Conservation (phyloP, 2,329 filamentous ascomycete genomes). For the Trichoderma sp. region DNA sequence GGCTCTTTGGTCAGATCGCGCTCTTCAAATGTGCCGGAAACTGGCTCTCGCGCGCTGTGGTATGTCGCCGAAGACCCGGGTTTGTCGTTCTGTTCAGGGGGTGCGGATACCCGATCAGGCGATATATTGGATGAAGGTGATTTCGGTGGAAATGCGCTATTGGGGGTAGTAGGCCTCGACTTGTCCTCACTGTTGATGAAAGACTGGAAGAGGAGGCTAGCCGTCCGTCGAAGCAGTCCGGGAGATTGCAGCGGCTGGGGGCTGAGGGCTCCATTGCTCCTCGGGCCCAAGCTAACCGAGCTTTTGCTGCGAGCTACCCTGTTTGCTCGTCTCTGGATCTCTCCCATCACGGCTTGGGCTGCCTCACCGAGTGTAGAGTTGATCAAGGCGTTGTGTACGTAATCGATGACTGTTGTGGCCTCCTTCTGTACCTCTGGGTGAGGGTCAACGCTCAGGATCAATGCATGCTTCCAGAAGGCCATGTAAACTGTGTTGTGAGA, state of each 20-base stretch:
- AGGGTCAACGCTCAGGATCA: constrained; percentile 89
- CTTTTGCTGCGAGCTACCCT: constrained; percentile 48
- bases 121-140: constrained; percentile 43
- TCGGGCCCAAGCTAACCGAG: constrained; percentile 45
- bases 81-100: constrained; percentile 75
- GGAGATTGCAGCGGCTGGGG: constrained; percentile 54
- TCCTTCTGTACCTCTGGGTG: constrained; percentile 90
- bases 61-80: constrained; percentile 69
- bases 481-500: constrained; percentile 90
- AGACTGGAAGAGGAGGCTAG: constrained; percentile 63
- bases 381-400: constrained; percentile 75
- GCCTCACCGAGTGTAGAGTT: constrained; percentile 73
- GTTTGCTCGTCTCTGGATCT: constrained; percentile 60
- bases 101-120: constrained; percentile 49
- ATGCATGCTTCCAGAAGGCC: constrained; percentile 88
- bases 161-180: constrained; percentile 38
- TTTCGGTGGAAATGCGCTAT: constrained; percentile 34
- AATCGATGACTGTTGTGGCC: constrained; percentile 83
- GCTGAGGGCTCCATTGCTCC: constrained; percentile 44
- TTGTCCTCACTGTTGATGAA: constrained; percentile 55
- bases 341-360: constrained; percentile 72
- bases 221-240: constrained; percentile 63
- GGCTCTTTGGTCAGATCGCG: constrained; percentile 62
- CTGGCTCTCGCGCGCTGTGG: constrained; percentile 73
- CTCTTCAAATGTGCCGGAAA: constrained; percentile 72